These are phyloP conservation scores for Diaporthe citri DNA, from an alignment of 2,329 filamentous ascomycete species.

Conservation along the genomic window DNA sequence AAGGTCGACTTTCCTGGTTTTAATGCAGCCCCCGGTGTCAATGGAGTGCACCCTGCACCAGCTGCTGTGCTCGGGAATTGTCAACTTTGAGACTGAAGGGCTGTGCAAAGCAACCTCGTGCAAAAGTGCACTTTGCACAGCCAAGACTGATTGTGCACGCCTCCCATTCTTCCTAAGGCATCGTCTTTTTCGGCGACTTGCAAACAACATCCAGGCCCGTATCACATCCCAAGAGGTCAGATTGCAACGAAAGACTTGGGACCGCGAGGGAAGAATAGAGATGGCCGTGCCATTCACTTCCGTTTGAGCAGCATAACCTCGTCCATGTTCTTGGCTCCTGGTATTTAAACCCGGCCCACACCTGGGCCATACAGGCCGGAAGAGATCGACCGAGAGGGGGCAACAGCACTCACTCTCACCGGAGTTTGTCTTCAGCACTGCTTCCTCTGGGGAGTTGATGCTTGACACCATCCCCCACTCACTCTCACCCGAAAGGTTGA, in stretches of 20 bases:
- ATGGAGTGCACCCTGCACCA: not conserved
- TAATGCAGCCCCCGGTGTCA: not conserved
- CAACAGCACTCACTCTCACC: not conserved
- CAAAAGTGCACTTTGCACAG: not conserved
- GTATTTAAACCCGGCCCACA: not conserved
- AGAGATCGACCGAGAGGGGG: not conserved
- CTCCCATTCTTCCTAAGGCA: not conserved
- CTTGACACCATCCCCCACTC: not conserved
- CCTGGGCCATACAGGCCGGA: not conserved
- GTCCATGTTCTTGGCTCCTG: not conserved
- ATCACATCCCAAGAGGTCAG: not conserved
- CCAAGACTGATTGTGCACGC: not conserved
- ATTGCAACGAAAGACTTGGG: not conserved
- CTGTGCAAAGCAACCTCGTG: not conserved
- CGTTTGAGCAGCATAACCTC: not conserved
- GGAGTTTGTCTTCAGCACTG: not conserved
- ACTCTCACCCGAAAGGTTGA: not conserved
- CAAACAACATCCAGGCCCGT: not conserved
- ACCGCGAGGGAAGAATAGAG: not conserved
- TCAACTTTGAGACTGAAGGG: not conserved
- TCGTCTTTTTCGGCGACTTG: not conserved
- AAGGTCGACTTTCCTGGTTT: not conserved
- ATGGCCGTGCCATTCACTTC: not conserved
- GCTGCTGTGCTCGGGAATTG: not conserved
- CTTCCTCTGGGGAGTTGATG: not conserved